Evolutionary conservation across 306 rosid genomes (phyloP).

Genomic region (Adenanthera pavonina): DNA sequence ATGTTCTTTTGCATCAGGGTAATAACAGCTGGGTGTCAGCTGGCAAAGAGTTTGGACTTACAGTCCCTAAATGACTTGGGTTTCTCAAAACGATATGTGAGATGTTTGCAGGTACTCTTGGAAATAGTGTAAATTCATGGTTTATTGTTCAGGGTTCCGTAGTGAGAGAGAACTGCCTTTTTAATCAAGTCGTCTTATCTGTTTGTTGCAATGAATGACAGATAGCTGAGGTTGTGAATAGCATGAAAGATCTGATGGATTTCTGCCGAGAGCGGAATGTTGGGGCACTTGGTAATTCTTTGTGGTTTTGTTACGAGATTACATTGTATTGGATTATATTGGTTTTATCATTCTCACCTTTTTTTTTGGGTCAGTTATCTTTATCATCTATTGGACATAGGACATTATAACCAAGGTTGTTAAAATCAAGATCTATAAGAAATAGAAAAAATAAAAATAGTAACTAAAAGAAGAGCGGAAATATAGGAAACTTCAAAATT

Average conservation of each 20-base stretch:
- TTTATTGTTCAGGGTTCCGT: conserved; percentile 5
- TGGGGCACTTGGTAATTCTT: conserved; percentile 70
- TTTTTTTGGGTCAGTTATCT: background rate
- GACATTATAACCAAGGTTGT: background rate
- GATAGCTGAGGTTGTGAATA: conserved; percentile 82
- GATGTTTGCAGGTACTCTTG: conserved; percentile 88
- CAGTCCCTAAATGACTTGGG: conserved; percentile 94
- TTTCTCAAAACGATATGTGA: conserved; percentile 95
- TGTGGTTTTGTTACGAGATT: background rate
- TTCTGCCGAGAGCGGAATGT: conserved; percentile 67
- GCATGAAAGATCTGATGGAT: conserved; percentile 76
- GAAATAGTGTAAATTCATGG: conserved; percentile 18
- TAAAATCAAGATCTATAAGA: background rate
- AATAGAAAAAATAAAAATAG: background rate
- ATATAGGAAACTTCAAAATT: background rate
- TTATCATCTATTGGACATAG: background rate
- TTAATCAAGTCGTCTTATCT: background rate
- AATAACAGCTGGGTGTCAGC: conserved; percentile 89
- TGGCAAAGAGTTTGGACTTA: conserved; percentile 88
- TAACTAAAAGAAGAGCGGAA: background rate
- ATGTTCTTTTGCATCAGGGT: conserved; percentile 65
- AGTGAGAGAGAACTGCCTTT: conserved; percentile 1
- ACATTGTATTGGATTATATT: background rate
- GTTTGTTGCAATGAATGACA: conserved; percentile 40
- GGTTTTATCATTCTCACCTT: background rate